A percentile compares a stretch with the other conserved stretches of the same genome.
Conservation (phyloP, 2,329 filamentous ascomycete genomes). For the Oidium heveae region DNA sequence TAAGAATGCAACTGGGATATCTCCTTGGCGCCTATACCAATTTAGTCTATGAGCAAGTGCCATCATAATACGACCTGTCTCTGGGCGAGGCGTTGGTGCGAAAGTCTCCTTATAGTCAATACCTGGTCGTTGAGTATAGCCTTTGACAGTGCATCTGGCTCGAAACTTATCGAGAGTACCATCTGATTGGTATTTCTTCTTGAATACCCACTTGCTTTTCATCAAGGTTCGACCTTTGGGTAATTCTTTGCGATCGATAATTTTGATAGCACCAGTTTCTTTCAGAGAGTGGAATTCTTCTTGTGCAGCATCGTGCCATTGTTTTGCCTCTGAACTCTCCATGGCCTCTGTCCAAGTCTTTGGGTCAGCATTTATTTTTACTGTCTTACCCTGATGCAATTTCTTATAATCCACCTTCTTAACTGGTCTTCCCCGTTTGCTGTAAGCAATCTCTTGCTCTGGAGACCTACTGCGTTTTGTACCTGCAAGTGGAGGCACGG, state of each 20-base stretch:
- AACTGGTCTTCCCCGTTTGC: no score
- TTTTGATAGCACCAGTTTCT: no score
- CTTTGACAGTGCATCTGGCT: no score
- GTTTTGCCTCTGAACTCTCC: neutral
- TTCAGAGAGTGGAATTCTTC: neutral
- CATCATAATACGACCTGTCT: neutral
- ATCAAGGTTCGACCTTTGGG: neutral
- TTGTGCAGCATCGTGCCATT: neutral
- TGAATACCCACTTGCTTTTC: neutral
- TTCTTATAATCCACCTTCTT: no score
- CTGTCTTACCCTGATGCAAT: no score
- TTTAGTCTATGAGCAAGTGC: neutral
- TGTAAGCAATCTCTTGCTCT: no score
- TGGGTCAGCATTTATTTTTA: no score
- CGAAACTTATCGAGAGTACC: neutral
- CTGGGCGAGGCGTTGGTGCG: no score
- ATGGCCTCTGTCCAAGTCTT: no score
- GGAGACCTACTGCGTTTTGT: no score
- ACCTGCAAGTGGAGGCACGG: no score
- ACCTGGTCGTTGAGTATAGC: neutral
- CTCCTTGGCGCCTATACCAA: neutral
- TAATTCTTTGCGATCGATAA: neutral
- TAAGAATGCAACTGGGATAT: neutral
- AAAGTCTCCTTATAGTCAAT: neutral
- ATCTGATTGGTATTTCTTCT: neutral